These are phyloP conservation scores for Wallacemonas sp. DNA, from an alignment of 208 protist species.

Conservation along the genomic window DNA sequence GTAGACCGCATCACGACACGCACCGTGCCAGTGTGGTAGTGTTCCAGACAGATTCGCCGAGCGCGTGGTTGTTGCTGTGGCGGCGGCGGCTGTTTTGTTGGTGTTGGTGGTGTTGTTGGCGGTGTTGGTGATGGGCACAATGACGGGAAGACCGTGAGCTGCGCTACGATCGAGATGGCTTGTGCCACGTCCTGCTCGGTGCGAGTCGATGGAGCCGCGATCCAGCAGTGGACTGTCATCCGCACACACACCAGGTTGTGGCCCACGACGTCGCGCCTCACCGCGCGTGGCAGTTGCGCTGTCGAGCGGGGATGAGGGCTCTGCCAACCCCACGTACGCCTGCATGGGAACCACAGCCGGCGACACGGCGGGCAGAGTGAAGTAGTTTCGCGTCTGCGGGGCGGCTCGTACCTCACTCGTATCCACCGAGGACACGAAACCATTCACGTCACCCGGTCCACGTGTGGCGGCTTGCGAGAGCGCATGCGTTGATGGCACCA, in stretches of 20 bases:
- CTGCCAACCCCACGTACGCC: not conserved
- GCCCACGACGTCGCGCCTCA: too few relatives aligned
- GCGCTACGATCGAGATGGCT: too few relatives aligned
- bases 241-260: too few relatives aligned
- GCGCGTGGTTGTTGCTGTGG: not conserved
- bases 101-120: too few relatives aligned
- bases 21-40: slow-evolving; percentile 22
- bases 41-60: not conserved
- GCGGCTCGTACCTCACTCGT: not conserved
- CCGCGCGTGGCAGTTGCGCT: too few relatives aligned
- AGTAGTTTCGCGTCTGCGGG: not conserved
- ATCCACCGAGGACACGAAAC: not conserved
- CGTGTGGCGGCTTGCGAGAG: not conserved
- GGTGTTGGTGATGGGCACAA: too few relatives aligned
- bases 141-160: too few relatives aligned
- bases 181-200: too few relatives aligned
- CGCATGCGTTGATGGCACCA: not conserved
- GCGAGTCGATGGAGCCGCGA: too few relatives aligned
- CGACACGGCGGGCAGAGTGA: slow-evolving; percentile 1
- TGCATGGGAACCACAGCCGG: slow-evolving; percentile 8
- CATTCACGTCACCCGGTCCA: not conserved
- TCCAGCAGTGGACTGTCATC: not conserved
- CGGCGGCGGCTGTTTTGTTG: too few relatives aligned
- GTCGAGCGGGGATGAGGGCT: not conserved
- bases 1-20: slow-evolving; percentile 34